Percentiles rank a stretch among this genome's conserved stretches.
Conservation (phyloP, 163 green algal genomes). For the Coccomyxa subellipsoidea region DNA sequence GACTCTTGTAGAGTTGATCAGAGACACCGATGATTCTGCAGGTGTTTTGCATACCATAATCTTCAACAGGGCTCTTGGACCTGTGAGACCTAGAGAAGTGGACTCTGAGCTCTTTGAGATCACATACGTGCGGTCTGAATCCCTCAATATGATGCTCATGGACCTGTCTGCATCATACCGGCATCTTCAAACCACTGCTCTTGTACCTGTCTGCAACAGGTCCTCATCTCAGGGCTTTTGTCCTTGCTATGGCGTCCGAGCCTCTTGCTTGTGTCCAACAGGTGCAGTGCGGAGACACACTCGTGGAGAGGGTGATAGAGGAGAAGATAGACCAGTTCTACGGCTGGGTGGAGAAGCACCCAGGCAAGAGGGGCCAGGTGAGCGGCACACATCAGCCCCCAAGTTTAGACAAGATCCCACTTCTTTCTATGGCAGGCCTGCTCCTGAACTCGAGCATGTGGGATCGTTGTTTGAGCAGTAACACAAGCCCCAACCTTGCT, state of each 20-base stretch:
- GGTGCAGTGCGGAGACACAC: constrained; percentile 71
- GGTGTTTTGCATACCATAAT: constrained; percentile 93
- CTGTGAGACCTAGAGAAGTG: constrained; percentile 75
- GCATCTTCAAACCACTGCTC: no score
- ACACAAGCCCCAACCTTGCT: background rate
- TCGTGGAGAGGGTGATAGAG: constrained; percentile 62
- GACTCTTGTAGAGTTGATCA: no score
- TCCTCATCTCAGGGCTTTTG: no score
- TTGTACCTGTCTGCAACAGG: no score
- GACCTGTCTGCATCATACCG: background rate
- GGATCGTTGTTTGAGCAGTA: background rate
- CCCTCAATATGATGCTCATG: background rate
- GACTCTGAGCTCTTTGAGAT: constrained; percentile 92
- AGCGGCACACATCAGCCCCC: background rate
- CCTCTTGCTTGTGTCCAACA: no score
- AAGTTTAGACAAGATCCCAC: background rate
- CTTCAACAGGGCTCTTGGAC: constrained; percentile 86
- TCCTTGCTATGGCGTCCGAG: no score
- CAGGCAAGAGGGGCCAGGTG: constrained; percentile 48
- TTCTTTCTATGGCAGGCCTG: background rate
- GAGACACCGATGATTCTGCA: constrained; percentile 35
- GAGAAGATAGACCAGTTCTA: constrained; percentile 62
- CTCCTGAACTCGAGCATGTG: background rate
- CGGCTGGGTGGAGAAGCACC: constrained; percentile 63
- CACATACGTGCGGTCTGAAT: constrained; percentile 76